phyloP scores from a whole-genome alignment of 768 basidiomycete genomes.

The Crassisporium funariophilum region DNA sequence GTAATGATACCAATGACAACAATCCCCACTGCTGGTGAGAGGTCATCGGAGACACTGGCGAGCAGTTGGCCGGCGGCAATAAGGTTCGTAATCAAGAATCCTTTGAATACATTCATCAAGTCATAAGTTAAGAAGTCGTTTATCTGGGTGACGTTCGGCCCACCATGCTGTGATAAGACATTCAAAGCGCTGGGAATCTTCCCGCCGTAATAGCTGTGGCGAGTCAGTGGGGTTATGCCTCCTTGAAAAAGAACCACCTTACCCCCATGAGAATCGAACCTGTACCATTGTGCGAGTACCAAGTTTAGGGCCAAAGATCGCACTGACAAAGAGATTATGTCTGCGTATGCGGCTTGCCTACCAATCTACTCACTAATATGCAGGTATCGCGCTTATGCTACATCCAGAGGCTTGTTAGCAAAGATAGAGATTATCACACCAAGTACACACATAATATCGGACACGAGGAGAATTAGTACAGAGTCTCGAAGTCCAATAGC shows the following conservation, averaged over 20 bases:
- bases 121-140: no score
- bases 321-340: slow-evolving; percentile 25
- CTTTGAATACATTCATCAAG: no score
- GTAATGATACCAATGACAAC: slow-evolving; percentile 41
- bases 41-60: slow-evolving; percentile 47
- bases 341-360: neutral
- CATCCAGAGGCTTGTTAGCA: neutral
- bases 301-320: slow-evolving; percentile 76
- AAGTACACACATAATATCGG: slow-evolving; percentile 42
- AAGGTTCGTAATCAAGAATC: slow-evolving; percentile 65
- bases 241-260: slow-evolving; percentile 1
- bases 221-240: neutral
- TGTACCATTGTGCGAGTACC: slow-evolving; percentile 84
- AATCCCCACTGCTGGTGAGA: slow-evolving; percentile 41
- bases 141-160: no score
- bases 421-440: neutral
- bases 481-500: slow-evolving; percentile 54
- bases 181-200: slow-evolving; percentile 57
- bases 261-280: slow-evolving; percentile 42
- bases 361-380: slow-evolving; percentile 51
- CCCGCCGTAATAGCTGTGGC: slow-evolving; percentile 54
- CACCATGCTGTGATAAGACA: slow-evolving; percentile 57
- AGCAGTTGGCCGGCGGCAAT: slow-evolving; percentile 73
- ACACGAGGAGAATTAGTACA: slow-evolving; percentile 47
- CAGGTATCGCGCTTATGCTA: slow-evolving; percentile 52